Base-by-base conservation (phyloP, 2,329 filamentous ascomycete genomes). In the Pyrenochaeta sp. region DNA sequence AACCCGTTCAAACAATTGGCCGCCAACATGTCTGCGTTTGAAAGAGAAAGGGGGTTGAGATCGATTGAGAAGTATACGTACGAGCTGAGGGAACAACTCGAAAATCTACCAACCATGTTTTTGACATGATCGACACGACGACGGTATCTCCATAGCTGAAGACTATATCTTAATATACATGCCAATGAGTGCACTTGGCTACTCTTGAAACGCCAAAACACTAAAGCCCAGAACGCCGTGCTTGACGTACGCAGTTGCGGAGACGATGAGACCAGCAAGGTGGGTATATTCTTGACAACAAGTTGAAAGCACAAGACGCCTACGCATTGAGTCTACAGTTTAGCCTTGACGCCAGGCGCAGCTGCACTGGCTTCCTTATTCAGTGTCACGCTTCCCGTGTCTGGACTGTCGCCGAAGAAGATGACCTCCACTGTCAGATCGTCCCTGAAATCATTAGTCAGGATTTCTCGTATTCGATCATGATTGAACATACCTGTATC, bases 361-460 rank as follows among this genome's bases (percentile, higher is more conserved):
- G 77, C 70, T 26, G 88, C 89, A 48, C 87, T 96, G 2, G 94
- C 94, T 64, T 96, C 93, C 53, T 87, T 79, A 72, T 97, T 99
- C 44, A 96, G 71, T 4, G 87, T 82, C 4, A 97, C 87, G 52
- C 87, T 86, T 23, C 92, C 91, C 20, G 81, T 88, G 68, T 86
- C 86, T 39, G 86, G 66, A 23, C 87, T 84, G 58, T 96, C 84
- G 48, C 94, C 94, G 63, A 99, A 99, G 81, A 99, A 99, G 65
- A 99, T 96, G 49, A 99, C 94, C 72, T 99, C 90, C 11, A 99
- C 93, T 0, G 94, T 99, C 52, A 99, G 76, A 68, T 99, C 94
- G 68, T 99, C 94, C 58, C 90, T 93, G 34, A 66, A 34, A 57
- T 39, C 10, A 37, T 41, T 19, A 23, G 36, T 15, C 26, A 40